Evolutionary conservation across 2,329 filamentous ascomycete species (phyloP).

Genomic region (Diaporthe sp.): DNA sequence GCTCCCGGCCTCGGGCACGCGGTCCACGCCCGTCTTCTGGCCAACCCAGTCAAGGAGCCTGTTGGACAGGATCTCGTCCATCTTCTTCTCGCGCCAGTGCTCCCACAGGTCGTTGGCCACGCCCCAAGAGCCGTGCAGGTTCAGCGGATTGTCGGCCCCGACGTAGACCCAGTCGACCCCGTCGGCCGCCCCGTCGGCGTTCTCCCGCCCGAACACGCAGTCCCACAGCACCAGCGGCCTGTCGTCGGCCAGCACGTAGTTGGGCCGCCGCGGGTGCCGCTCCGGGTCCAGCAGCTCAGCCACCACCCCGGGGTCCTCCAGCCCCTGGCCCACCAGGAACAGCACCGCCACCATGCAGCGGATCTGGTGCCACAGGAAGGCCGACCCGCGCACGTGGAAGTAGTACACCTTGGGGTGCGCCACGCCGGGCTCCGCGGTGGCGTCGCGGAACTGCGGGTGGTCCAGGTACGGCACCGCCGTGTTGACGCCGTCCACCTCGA

Average conservation of each 20-base stretch:
- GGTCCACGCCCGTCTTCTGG: conserved; percentile 50
- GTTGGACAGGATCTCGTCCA: conserved; percentile 88
- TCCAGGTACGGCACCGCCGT: conserved; percentile 71
- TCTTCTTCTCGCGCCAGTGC: conserved; percentile 86
- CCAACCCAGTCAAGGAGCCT: conserved; percentile 77
- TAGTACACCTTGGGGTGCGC: conserved; percentile 80
- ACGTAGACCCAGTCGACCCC: conserved; percentile 84
- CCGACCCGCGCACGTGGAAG: conserved; percentile 89
- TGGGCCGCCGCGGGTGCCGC: conserved; percentile 81
- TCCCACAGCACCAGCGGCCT: conserved; percentile 95
- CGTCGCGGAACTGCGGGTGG: conserved; percentile 59
- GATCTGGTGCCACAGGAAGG: conserved; percentile 98
- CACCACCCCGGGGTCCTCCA: conserved; percentile 83
- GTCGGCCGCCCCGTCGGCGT: conserved; percentile 59
- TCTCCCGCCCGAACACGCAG: conserved; percentile 76
- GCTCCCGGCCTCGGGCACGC: conserved; percentile 56
- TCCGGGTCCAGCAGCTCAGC: conserved; percentile 80
- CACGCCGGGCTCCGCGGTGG: conserved; percentile 43
- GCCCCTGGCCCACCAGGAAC: conserved; percentile 92
- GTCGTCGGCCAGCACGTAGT: conserved; percentile 92
- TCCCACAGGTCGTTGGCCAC: conserved; percentile 85
- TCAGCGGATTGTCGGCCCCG: conserved; percentile 66
- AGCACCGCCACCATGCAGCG: conserved; percentile 92
- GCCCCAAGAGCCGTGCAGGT: conserved; percentile 75
- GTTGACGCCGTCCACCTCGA: conserved; percentile 71